Conservation (phyloP, 257 asterid species). For the Przewalskia tangutica region DNA sequence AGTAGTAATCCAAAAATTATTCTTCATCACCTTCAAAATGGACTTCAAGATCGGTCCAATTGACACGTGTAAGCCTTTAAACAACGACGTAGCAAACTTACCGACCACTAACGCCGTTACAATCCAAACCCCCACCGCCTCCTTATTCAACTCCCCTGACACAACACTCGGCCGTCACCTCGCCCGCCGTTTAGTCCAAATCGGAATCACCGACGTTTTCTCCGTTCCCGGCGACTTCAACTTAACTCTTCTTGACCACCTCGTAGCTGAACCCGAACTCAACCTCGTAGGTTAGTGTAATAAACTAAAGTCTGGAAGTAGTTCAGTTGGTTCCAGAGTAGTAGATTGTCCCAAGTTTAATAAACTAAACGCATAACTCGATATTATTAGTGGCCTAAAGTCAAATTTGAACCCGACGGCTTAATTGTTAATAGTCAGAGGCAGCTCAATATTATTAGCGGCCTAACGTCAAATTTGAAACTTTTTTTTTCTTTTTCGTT, state of each 20-base stretch:
- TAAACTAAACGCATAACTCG: slow-evolving; percentile 38
- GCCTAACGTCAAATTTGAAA: too few relatives aligned
- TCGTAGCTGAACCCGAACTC: slow-evolving; percentile 72
- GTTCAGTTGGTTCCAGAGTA: too few relatives aligned
- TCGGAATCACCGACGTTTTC: slow-evolving; percentile 58
- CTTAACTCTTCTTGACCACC: slow-evolving; percentile 62
- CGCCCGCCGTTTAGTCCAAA: slow-evolving; percentile 79
- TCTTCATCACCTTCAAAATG: slow-evolving; percentile 16
- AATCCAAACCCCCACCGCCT: slow-evolving; percentile 21
- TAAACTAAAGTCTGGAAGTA: slow-evolving; percentile 78
- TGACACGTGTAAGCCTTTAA: slow-evolving; percentile 29
- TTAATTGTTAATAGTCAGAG: too few relatives aligned
- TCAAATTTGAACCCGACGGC: too few relatives aligned
- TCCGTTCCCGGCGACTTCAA: slow-evolving; percentile 77
- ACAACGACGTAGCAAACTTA: slow-evolving; percentile 26
- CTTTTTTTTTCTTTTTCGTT: too few relatives aligned
- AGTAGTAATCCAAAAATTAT: too few relatives aligned
- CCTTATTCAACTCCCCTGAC: slow-evolving; percentile 28
- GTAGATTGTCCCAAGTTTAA: too few relatives aligned
- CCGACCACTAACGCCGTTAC: slow-evolving; percentile 36
- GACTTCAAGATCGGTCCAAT: slow-evolving; percentile 48
- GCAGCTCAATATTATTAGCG: too few relatives aligned
- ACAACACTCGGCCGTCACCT: slow-evolving; percentile 77
- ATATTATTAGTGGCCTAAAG: too few relatives aligned
- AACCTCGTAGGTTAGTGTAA: slow-evolving; percentile 77